Base-by-base conservation (phyloP, 2,329 filamentous ascomycete genomes). In the Domatiomyces catenatus region DNA sequence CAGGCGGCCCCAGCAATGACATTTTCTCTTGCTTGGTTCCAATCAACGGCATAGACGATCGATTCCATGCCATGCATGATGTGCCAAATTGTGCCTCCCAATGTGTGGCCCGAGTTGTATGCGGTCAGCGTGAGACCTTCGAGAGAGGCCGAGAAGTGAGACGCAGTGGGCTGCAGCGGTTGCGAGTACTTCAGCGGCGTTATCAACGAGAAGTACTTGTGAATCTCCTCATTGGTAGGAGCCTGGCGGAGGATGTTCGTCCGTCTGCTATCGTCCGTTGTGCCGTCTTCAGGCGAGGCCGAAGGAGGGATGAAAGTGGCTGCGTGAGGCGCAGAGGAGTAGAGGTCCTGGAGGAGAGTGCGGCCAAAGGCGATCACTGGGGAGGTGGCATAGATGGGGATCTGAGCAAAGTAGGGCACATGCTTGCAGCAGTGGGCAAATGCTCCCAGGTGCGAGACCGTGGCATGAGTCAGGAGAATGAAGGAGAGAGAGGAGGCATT, bases 51-150 rank as follows among this genome's bases (percentile, higher is more conserved):
- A 61, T 98, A 96, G 1, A 98, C 89, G 43, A 98, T 90, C 0
- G 89, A 95, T 66, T 98, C 92, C 63, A 95, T 76, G 0, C 89
- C 88, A 70, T 96, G 88, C 62, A 96, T 90, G 57, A 98, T 89
- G 62, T 96, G 90, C 92, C 92, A 98, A 71, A 98, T 94, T 20
- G 92, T 96, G 50, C 92, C 92, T 65, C 92, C 92, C 0, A 96
- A 77, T 0, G 90, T 95, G 64, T 95, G 90, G 56, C 92, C 92
- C 6, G 92, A 88, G 67, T 93, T 94, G 70, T 96, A 96, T 0
- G 92, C 92, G 0, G 92, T 98, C 57, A 98, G 86, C 1, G 87
- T 94, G 17, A 98, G 77, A 3, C 89, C 89, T 59, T 92, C 89
- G 15, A 95, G 73, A 1, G 90, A 84, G 3, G 89, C 87, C 2